phyloP scores from a whole-genome alignment of 257 asterid genomes.

The Plectranthus barbatus region DNA sequence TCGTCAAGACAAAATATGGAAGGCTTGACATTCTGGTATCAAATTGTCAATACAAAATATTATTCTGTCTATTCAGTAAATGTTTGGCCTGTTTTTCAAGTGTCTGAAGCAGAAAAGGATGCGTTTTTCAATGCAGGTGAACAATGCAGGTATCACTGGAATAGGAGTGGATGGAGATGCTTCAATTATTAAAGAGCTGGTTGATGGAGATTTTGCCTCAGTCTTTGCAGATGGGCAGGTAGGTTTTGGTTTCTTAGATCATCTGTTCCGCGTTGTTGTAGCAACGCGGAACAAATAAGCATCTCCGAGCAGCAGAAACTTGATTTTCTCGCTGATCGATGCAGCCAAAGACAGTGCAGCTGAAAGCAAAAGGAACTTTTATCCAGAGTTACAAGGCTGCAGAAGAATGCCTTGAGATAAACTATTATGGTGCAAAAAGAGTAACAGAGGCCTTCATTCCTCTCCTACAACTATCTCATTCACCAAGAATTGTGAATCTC shows the following conservation, averaged over 20 bases:
- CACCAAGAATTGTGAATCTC: constrained; percentile 38
- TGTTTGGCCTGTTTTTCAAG: no score
- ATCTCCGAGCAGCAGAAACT: no score
- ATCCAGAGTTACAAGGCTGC: background rate
- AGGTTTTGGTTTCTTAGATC: no score
- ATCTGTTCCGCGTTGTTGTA: no score
- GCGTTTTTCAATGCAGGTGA: constrained; percentile 25
- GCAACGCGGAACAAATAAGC: no score
- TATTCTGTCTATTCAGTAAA: no score
- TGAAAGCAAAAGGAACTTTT: constrained; percentile 2
- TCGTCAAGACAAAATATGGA: constrained; percentile 20
- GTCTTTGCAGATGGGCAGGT: background rate
- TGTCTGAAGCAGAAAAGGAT: no score
- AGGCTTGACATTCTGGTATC: constrained; percentile 44
- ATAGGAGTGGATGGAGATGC: constrained; percentile 18
- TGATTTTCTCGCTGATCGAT: no score
- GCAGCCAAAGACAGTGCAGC: background rate
- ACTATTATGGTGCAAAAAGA: constrained; percentile 34
- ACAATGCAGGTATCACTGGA: constrained; percentile 41
- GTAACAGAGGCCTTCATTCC: constrained; percentile 23
- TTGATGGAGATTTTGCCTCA: background rate
- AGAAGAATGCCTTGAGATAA: constrained; percentile 10
- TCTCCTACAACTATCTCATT: constrained; percentile 30
- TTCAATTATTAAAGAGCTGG: background rate
- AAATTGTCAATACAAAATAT: no score